phyloP scores from a whole-genome alignment of 2,329 filamentous ascomycete genomes.

The Nemania sp. region DNA sequence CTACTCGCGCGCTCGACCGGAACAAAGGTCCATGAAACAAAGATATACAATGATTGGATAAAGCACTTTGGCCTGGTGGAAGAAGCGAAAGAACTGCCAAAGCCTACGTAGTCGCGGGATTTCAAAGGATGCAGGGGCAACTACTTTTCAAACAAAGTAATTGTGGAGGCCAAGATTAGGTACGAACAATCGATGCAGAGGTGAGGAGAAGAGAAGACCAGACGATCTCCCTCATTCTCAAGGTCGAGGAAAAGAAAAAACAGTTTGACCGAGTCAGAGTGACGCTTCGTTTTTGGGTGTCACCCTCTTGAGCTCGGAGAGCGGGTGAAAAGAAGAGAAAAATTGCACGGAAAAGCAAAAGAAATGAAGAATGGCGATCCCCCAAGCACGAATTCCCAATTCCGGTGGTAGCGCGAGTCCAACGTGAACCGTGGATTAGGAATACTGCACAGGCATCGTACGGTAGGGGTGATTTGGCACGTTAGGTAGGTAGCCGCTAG shows the following conservation, averaged over 20 bases:
- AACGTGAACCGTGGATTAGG: too few relatives aligned
- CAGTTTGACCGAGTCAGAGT: too few relatives aligned
- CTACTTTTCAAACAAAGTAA: conserved; percentile 17
- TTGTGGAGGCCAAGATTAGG: conserved; percentile 24
- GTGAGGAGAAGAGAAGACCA: conserved; percentile 6
- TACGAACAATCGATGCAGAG: neutral
- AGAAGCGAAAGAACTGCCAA: neutral
- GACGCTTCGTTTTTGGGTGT: too few relatives aligned
- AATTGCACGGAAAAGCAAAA: conserved; percentile 19
- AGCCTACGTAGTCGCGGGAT: neutral
- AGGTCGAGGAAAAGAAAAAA: conserved; percentile 17
- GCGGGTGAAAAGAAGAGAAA: neutral
- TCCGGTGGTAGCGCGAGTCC: too few relatives aligned
- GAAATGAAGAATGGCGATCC: conserved; percentile 31
- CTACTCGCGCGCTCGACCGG: conserved; percentile 1
- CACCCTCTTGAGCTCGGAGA: conserved; percentile 6
- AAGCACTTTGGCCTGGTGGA: neutral
- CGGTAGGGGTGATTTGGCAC: conserved; percentile 9
- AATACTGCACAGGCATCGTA: too few relatives aligned
- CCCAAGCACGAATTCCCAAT: conserved; percentile 22
- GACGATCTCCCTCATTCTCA: too few relatives aligned
- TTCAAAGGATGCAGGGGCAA: conserved; percentile 25
- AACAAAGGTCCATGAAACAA: neutral
- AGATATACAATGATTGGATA: neutral
- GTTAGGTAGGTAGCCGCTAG: conserved; percentile 1